Percentiles rank a stretch among this genome's conserved stretches.
These are phyloP conservation scores for Botrytis fragariae DNA, from an alignment of 2,329 filamentous ascomycete genomes.

Conservation along the genomic window DNA sequence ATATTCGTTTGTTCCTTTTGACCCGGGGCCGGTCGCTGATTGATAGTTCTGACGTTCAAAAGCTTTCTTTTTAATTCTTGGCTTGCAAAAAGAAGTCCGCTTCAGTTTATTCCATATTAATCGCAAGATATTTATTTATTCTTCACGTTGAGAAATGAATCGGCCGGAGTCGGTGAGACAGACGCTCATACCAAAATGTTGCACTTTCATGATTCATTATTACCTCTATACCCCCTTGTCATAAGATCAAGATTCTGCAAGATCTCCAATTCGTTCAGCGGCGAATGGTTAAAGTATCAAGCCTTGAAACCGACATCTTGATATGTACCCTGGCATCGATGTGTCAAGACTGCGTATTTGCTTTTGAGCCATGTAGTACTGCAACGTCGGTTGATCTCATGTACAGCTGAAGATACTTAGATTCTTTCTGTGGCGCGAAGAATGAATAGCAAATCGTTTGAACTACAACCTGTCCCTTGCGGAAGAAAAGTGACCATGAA, in stretches of 20 bases:
- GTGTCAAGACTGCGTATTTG: neutral
- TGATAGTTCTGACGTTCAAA: neutral
- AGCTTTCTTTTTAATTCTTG: neutral
- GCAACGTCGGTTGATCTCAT: neutral
- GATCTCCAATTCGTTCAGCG: neutral
- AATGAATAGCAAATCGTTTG: neutral
- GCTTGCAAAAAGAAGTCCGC: neutral
- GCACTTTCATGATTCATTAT: neutral
- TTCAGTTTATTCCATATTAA: neutral
- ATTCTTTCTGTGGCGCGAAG: neutral
- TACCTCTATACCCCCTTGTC: neutral
- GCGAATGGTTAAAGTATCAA: neutral
- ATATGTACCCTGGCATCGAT: neutral
- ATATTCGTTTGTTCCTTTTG: neutral
- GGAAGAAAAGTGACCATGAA: neutral
- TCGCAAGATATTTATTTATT: neutral
- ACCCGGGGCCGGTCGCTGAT: neutral
- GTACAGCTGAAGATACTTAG: neutral
- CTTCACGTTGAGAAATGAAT: neutral
- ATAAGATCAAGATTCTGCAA: neutral
- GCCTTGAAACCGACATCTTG: neutral
- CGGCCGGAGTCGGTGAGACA: neutral
- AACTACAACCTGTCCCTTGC: neutral
- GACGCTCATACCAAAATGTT: neutral
- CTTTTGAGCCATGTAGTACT: slow-evolving; percentile 1